phyloP scores from a whole-genome alignment of 73 alveolate genomes.

The Blepharisma japonicum region DNA sequence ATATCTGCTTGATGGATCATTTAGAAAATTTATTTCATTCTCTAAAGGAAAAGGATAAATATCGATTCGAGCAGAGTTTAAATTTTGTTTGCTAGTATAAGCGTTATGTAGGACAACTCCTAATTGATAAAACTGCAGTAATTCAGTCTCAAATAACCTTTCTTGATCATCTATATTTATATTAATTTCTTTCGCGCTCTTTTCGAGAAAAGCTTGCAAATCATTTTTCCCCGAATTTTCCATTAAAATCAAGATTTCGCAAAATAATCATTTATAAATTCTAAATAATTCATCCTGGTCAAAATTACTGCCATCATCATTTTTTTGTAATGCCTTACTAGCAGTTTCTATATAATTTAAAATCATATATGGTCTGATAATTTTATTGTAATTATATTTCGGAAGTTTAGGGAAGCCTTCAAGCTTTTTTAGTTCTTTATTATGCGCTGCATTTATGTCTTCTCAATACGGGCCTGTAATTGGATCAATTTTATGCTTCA shows the following conservation, averaged over 20 bases:
- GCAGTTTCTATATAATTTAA: conserved; percentile 9
- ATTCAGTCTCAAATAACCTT: no score
- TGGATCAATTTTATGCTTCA: background rate
- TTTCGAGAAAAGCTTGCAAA: background rate
- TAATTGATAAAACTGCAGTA: no score
- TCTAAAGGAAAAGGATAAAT: no score
- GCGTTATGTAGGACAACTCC: no score
- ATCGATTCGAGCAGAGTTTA: no score
- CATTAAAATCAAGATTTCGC: conserved; percentile 3
- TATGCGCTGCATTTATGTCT: background rate
- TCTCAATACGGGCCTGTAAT: background rate
- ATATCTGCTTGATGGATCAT: no score
- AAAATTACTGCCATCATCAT: background rate
- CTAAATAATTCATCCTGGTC: background rate
- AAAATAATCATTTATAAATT: conserved; percentile 7
- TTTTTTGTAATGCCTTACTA: background rate
- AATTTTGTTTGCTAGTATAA: no score
- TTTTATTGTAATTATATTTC: background rate
- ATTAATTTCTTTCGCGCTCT: background rate
- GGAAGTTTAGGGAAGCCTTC: conserved; percentile 3
- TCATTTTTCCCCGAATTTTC: background rate
- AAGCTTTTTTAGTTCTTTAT: background rate
- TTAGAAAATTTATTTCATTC: no score
- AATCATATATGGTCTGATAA: conserved; percentile 21
- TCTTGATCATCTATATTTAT: background rate